Conservation (phyloP, 257 asterid genomes). For the Solanum pinnatisectum region DNA sequence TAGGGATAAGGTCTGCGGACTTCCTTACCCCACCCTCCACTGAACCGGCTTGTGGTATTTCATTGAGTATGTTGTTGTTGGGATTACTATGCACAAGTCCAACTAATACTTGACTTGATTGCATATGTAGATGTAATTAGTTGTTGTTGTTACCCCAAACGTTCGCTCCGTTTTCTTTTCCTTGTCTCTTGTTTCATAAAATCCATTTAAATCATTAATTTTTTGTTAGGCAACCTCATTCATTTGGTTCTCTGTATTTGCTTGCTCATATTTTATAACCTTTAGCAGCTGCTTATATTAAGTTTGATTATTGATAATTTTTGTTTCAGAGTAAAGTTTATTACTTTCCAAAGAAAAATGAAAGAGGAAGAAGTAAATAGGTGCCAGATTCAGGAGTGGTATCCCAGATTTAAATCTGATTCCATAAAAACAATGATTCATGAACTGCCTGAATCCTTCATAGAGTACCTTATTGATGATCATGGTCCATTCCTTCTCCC, state of each 20-base stretch:
- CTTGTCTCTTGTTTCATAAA: background rate
- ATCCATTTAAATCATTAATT: background rate
- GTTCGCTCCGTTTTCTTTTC: background rate
- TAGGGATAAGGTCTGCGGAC: background rate
- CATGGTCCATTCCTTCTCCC: conserved; percentile 81
- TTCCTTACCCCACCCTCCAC: background rate
- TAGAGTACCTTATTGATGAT: conserved; percentile 55
- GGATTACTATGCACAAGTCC: background rate
- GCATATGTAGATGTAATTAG: background rate
- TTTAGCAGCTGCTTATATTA: background rate
- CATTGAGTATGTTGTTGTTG: background rate
- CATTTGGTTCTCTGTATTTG: background rate
- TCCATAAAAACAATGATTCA: conserved; percentile 57
- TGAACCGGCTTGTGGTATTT: background rate
- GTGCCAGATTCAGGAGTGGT: conserved; percentile 96
- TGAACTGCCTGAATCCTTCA: conserved; percentile 68
- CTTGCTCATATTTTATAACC: background rate
- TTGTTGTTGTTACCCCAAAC: background rate
- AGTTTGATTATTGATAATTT: background rate
- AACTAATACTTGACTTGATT: background rate
- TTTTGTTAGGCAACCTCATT: background rate
- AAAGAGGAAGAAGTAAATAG: conserved; percentile 61
- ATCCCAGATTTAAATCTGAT: conserved; percentile 57
- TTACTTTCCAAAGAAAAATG: conserved; percentile 18
- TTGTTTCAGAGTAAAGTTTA: background rate